A percentile compares a stretch with the other conserved stretches of the same genome.
Evolutionary conservation across 2,329 filamentous ascomycete species (phyloP).

Genomic region (Onygenales sp.): DNA sequence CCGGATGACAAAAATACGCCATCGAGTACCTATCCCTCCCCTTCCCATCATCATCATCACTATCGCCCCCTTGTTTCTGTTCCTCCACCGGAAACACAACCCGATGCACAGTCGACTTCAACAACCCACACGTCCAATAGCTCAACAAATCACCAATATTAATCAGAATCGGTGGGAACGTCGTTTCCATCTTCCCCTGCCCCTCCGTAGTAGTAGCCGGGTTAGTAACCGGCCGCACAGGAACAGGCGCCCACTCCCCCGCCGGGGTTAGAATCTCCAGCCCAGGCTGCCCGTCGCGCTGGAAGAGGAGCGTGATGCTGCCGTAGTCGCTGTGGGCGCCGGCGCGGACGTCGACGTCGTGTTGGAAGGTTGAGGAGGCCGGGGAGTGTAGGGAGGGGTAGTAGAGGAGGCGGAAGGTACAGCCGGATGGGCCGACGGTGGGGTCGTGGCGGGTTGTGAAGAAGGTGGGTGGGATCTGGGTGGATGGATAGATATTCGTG

Average conservation of each 20-base stretch:
- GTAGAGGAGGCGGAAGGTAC: conserved; percentile 61
- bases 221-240: conserved; percentile 45
- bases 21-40: conserved; percentile 45
- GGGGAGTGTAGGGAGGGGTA: conserved; percentile 52
- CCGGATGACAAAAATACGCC: conserved; percentile 55
- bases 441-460: conserved; percentile 54
- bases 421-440: conserved; percentile 41
- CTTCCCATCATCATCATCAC: conserved; percentile 4
- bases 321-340: conserved; percentile 89
- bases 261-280: conserved; percentile 65
- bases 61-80: not conserved
- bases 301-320: conserved; percentile 65
- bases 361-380: conserved; percentile 33
- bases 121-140: conserved; percentile 83
- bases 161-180: conserved; percentile 60
- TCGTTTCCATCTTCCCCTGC: conserved; percentile 5
- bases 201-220: conserved; percentile 32
- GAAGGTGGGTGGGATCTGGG: conserved; percentile 41
- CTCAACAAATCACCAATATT: conserved; percentile 65
- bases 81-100: conserved; percentile 58
- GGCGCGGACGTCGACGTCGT: conserved; percentile 62
- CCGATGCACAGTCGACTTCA: conserved; percentile 80
- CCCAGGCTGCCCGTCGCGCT: conserved; percentile 72
- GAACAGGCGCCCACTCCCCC: conserved; percentile 53
- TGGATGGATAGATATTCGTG: not conserved